Evolutionary conservation across 169 alveolate species (phyloP).

Genomic region (Cardiosporidium cionae): DNA sequence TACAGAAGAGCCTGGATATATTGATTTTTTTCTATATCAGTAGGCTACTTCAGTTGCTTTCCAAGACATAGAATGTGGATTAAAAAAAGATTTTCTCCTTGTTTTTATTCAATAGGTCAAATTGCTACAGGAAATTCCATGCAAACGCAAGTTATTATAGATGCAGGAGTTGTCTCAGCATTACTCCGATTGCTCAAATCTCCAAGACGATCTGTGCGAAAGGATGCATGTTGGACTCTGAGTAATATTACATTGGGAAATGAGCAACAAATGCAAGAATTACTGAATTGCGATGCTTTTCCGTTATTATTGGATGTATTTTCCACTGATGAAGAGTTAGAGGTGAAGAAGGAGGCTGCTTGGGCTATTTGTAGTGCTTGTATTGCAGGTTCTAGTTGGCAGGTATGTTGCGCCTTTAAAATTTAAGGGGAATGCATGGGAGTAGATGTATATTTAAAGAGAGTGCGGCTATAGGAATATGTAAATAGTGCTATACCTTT

Average conservation of each 20-base stretch:
- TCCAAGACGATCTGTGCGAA: slow-evolving; percentile 79
- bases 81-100: too few relatives aligned
- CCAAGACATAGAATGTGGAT: too few relatives aligned
- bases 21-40: too few relatives aligned
- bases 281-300: slow-evolving; percentile 66
- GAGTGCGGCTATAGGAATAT: too few relatives aligned
- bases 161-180: slow-evolving; percentile 78
- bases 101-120: background rate
- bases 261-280: slow-evolving; percentile 73
- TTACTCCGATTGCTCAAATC: slow-evolving; percentile 69
- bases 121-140: slow-evolving; percentile 77
- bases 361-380: slow-evolving; percentile 96
- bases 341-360: slow-evolving; percentile 92
- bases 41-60: too few relatives aligned
- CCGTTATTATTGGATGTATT: slow-evolving; percentile 70
- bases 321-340: slow-evolving; percentile 80
- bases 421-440: too few relatives aligned
- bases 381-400: slow-evolving; percentile 59
- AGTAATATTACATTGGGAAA: slow-evolving; percentile 93
- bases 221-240: slow-evolving; percentile 96
- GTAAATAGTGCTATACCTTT: too few relatives aligned
- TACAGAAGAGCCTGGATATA: too few relatives aligned
- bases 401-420: too few relatives aligned
- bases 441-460: too few relatives aligned
- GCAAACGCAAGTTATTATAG: slow-evolving; percentile 85